Conservation (phyloP, 1,139 yeast species). For the Tardiomyces blankii region DNA sequence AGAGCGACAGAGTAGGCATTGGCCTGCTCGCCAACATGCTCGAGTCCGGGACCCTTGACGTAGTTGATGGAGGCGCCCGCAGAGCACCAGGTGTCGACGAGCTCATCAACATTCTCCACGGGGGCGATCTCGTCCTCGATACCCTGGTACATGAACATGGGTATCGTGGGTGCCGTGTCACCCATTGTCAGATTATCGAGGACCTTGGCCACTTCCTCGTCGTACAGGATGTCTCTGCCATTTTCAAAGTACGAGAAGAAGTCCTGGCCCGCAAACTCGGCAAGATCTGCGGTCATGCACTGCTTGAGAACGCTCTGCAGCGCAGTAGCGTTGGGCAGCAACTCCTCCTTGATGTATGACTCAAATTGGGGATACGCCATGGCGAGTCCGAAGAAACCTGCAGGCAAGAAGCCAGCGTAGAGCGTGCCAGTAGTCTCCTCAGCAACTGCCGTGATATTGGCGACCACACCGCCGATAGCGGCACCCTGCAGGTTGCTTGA, state of each 20-base stretch:
- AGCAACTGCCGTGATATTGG: conserved; percentile 10
- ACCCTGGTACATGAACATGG: conserved; percentile 21
- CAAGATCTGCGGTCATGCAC: conserved; percentile 7
- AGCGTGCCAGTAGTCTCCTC: background rate
- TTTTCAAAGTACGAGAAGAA: conserved; percentile 2
- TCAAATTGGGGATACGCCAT: conserved; percentile 6
- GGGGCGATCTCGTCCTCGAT: conserved; percentile 17
- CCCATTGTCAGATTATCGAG: conserved; percentile 9
- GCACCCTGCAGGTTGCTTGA: conserved; percentile 14
- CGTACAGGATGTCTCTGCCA: conserved; percentile 5
- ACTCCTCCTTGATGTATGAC: conserved; percentile 1
- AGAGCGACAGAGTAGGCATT: background rate
- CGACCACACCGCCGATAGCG: conserved; percentile 17
- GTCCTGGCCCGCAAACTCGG: conserved; percentile 3
- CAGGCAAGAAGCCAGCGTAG: conserved; percentile 6
- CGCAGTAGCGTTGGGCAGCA: conserved; percentile 7
- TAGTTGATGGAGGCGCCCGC: conserved; percentile 10
- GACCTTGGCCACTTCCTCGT: conserved; percentile 4
- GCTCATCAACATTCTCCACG: conserved; percentile 12
- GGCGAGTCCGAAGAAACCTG: conserved; percentile 7
- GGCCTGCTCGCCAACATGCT: background rate
- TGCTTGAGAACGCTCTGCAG: conserved; percentile 5
- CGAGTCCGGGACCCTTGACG: background rate
- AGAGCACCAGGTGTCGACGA: conserved; percentile 11
- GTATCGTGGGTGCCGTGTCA: conserved; percentile 13